Percentiles rank a stretch among this genome's conserved stretches.
Evolutionary conservation across 2,329 filamentous ascomycete species (phyloP).

Genomic region (Lasiodiplodia theobromae): DNA sequence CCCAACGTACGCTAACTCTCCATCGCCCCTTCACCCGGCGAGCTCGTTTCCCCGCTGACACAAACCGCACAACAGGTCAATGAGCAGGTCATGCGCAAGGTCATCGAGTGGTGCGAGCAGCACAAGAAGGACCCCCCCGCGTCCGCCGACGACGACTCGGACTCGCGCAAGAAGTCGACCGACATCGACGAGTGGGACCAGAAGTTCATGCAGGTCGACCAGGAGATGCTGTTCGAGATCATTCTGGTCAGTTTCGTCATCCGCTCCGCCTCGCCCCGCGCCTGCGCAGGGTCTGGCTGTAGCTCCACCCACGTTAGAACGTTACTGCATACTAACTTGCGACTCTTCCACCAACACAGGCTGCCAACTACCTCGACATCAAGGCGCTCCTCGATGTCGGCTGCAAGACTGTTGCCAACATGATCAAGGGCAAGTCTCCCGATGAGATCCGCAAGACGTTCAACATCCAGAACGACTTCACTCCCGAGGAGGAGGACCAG

Average conservation of each 20-base stretch:
- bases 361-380: slow-evolving; percentile 98
- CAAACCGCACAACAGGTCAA: slow-evolving; percentile 66
- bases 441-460: slow-evolving; percentile 99
- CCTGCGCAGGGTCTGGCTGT: neutral
- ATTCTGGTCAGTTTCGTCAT: slow-evolving; percentile 73
- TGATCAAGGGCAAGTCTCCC: slow-evolving; percentile 99
- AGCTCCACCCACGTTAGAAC: neutral
- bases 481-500: slow-evolving; percentile 98
- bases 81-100: slow-evolving; percentile 91
- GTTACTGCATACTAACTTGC: neutral
- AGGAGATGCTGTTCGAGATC: slow-evolving; percentile 99
- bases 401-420: slow-evolving; percentile 99
- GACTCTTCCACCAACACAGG: slow-evolving; percentile 58
- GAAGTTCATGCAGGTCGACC: slow-evolving; percentile 99
- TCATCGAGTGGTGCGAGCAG: slow-evolving; percentile 97
- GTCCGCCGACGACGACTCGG: slow-evolving; percentile 85
- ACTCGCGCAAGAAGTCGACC: slow-evolving; percentile 96
- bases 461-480: slow-evolving; percentile 99
- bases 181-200: slow-evolving; percentile 99
- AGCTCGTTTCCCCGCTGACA: slow-evolving; percentile 37
- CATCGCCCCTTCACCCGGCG: slow-evolving; percentile 4
- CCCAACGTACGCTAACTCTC: slow-evolving; percentile 65
- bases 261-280: neutral
- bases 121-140: slow-evolving; percentile 89
- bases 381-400: slow-evolving; percentile 97